Evolutionary conservation across 2,329 filamentous ascomycete species (phyloP), one percentile per base, ranked within the genome.

Genomic region (Colletotrichum caudatum): DNA sequence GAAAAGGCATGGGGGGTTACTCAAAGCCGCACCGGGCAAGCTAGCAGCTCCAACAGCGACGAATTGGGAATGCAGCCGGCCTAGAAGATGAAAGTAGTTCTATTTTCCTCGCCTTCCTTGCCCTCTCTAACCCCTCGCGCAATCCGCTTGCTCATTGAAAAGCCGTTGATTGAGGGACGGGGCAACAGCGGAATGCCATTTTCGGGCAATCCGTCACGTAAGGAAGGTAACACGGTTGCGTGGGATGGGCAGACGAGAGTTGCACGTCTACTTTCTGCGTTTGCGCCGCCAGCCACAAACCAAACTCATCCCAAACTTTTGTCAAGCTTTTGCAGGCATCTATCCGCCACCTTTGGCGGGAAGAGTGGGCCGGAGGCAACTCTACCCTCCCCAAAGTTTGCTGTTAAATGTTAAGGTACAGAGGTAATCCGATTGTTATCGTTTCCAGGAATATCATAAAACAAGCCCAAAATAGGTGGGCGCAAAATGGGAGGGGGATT

Each of bases 251-350:
- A 11, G 12, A n/a, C n/a, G 11, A 23, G 56, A 29, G n/a, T 58
- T 41, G 35, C 29, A 11, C 18, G 51, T n/a, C 18, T 35, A 4
- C 51, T 20, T 29, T 57, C 39, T 57, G 35, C 35, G 54, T 57
- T 57, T 57, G 37, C 37, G 56, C n/a, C 7, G 56, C 11, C 37
- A 58, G 56, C 56, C 37, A 58, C 35, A 41, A 41, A 26, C 54
- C 35, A 29, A 41, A 26, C 54, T 37, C 14, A n/a, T 14, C 18
- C 14, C 54, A 39, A 35, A 37, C 33, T 26, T 58, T 39, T 37
- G 14, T 39, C 12, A 23, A 37, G 12, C 53, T 37, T 39, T 16
- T 46, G 44, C 54, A 39, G 26, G 20, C 23, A 41, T 41, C n/a
- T 39, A 23, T 12, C 12, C 23, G 3, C 35, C 35, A 58, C n/a